phyloP scores from a whole-genome alignment of 768 basidiomycete species.

The Gymnopilus dilepis region DNA sequence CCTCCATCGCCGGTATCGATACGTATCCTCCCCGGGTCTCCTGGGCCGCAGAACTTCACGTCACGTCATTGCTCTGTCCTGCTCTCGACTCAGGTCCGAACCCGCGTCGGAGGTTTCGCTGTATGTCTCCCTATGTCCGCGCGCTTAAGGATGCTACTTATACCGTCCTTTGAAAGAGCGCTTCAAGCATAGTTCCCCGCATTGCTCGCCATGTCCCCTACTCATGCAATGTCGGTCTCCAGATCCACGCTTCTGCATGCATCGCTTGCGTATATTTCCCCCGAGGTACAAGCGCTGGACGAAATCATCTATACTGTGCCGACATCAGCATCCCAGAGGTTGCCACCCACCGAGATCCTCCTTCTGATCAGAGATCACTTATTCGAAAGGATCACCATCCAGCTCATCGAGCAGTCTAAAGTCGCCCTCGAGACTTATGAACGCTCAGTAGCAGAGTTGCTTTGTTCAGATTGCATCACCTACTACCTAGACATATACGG shows the following conservation, averaged over 20 bases:
- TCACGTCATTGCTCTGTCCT: conserved; percentile 37
- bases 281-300: conserved; percentile 50
- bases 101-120: conserved; percentile 16
- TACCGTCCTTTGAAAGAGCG: conserved; percentile 10
- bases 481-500: conserved; percentile 62
- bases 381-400: conserved; percentile 44
- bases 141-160: conserved; percentile 22
- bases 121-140: conserved; percentile 29
- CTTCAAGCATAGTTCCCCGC: neutral
- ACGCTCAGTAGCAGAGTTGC: conserved; percentile 40
- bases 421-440: conserved; percentile 49
- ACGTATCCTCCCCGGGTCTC: conserved; percentile 24
- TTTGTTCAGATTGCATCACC: conserved; percentile 55
- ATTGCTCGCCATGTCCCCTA: conserved; percentile 23
- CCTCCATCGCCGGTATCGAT: conserved; percentile 14
- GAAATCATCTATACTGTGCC: conserved; percentile 33
- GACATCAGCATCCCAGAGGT: conserved; percentile 17
- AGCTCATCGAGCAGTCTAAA: conserved; percentile 48
- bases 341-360: conserved; percentile 57
- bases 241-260: conserved; percentile 56
- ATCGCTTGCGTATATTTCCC: conserved; percentile 53
- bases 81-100: conserved; percentile 14
- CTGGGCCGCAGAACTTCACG: conserved; percentile 39
- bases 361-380: conserved; percentile 55
- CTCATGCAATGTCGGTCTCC: conserved; percentile 38